A percentile compares a stretch with the other conserved stretches of the same genome.
Evolutionary conservation across 768 basidiomycete species (phyloP).

Genomic region (Tephrocybe sp.): DNA sequence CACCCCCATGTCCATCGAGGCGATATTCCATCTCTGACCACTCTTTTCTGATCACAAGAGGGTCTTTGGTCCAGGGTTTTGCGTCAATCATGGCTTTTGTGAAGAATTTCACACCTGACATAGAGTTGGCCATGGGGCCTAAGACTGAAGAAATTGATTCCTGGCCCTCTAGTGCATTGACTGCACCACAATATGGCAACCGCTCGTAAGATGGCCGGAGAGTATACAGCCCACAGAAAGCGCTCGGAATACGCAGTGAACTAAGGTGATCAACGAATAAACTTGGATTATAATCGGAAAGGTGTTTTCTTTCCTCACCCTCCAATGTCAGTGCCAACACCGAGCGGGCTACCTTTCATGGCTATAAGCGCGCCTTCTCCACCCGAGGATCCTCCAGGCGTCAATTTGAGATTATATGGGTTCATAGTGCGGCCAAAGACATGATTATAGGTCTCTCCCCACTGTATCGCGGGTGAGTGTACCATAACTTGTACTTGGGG

Average conservation of each 20-base stretch:
- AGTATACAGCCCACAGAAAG: constrained; percentile 57
- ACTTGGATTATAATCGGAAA: neutral
- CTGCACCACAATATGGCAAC: constrained; percentile 50
- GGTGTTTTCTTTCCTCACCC: constrained; percentile 33
- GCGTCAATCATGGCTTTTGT: constrained; percentile 45
- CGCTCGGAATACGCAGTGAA: constrained; percentile 54
- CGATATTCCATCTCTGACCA: constrained; percentile 45
- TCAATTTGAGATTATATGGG: constrained; percentile 54
- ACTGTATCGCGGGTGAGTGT: constrained; percentile 21
- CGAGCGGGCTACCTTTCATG: constrained; percentile 56
- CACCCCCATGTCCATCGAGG: constrained; percentile 44
- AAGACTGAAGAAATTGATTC: constrained; percentile 56
- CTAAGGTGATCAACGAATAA: constrained; percentile 20
- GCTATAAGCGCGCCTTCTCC: constrained; percentile 66
- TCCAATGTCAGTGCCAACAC: constrained; percentile 63
- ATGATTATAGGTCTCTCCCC: constrained; percentile 60
- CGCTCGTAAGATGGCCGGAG: constrained; percentile 55
- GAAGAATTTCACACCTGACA: constrained; percentile 52
- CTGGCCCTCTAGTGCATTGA: constrained; percentile 51
- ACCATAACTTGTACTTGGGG: neutral
- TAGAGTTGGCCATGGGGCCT: constrained; percentile 52
- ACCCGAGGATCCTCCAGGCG: constrained; percentile 63
- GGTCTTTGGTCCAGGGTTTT: constrained; percentile 57
- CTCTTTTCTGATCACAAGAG: constrained; percentile 43
- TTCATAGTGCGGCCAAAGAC: constrained; percentile 63